Conservation (phyloP, 192 early-diverging fungal species). For the Coemansia sp. region DNA sequence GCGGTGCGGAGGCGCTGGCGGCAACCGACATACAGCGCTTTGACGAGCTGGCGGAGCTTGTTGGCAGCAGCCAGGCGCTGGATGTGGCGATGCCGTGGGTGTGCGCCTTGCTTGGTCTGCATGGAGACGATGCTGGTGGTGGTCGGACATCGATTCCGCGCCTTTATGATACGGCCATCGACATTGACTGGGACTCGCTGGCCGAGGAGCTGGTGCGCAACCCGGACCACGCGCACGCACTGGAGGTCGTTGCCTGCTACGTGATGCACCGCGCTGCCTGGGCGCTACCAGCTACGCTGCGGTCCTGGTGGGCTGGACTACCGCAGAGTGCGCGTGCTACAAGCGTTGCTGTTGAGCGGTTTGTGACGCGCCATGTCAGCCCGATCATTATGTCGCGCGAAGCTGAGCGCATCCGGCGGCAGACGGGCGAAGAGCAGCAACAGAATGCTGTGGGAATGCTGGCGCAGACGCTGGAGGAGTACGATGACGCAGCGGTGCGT, state of each 20-base stretch:
- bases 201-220: constrained; percentile 12
- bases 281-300: constrained; percentile 34
- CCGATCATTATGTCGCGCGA: constrained; percentile 15
- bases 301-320: constrained; percentile 47
- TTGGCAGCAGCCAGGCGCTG: constrained; percentile 14
- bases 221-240: constrained; percentile 21
- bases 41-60: constrained; percentile 24
- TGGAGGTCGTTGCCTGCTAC: constrained; percentile 34
- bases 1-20: constrained; percentile 21
- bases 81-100: constrained; percentile 47
- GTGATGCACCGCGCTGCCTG: constrained; percentile 19
- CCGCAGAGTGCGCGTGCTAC: constrained; percentile 29
- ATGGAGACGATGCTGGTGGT: background rate
- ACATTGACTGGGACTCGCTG: constrained; percentile 39
- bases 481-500: constrained; percentile 35
- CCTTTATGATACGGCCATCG: constrained; percentile 25
- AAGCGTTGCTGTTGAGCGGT: constrained; percentile 32
- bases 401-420: constrained; percentile 24
- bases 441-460: background rate
- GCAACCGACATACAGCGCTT: background rate
- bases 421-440: constrained; percentile 4
- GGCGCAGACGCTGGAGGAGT: constrained; percentile 32
- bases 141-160: background rate
- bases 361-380: constrained; percentile 23
- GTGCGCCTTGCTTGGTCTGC: constrained; percentile 37